Percentiles rank a stretch among this genome's conserved stretches.
These are phyloP conservation scores for Rugiboletus extremiorientalis DNA, from an alignment of 1,284 basidiomycete genomes.

Conservation along the genomic window DNA sequence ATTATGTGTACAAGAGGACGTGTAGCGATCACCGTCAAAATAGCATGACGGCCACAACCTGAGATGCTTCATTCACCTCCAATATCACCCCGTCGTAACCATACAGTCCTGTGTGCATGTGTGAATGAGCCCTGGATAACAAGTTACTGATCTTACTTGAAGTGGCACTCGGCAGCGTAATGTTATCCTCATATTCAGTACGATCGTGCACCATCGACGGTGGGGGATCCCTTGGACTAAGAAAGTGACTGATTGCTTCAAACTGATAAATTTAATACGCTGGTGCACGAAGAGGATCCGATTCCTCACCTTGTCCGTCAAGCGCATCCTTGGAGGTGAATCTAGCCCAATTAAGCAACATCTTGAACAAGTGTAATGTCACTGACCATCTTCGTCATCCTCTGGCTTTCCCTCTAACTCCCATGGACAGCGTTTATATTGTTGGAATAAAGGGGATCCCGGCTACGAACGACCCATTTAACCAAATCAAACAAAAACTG, in stretches of 20 bases:
- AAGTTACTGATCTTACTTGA: slow-evolving; percentile 54
- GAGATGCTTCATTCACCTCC: slow-evolving; percentile 77
- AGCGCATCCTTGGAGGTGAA: slow-evolving; percentile 63
- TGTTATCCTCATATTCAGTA: slow-evolving; percentile 74
- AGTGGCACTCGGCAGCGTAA: slow-evolving; percentile 68
- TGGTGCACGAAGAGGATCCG: neutral
- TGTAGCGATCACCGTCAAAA: slow-evolving; percentile 44
- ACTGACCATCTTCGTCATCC: slow-evolving; percentile 72
- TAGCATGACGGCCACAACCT: slow-evolving; percentile 70
- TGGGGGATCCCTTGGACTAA: slow-evolving; percentile 64
- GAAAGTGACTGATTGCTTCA: slow-evolving; percentile 73
- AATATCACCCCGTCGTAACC: slow-evolving; percentile 83
- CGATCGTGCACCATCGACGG: slow-evolving; percentile 87
- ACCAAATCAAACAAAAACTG: neutral
- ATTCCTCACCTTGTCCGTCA: slow-evolving; percentile 59
- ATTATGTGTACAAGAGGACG: neutral
- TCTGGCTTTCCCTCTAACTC: slow-evolving; percentile 71
- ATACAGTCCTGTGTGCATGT: slow-evolving; percentile 50
- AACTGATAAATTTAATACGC: slow-evolving; percentile 43
- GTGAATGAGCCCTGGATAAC: slow-evolving; percentile 20
- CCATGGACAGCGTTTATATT: slow-evolving; percentile 89
- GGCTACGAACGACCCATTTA: slow-evolving; percentile 48
- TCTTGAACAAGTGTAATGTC: neutral
- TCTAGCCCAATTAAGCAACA: slow-evolving; percentile 41
- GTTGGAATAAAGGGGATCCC: slow-evolving; percentile 83